Percentiles rank a stretch among this genome's conserved stretches.
These are phyloP conservation scores for Dendrobium catenatum DNA, from an alignment of 106 monocot species.

Conservation along the genomic window DNA sequence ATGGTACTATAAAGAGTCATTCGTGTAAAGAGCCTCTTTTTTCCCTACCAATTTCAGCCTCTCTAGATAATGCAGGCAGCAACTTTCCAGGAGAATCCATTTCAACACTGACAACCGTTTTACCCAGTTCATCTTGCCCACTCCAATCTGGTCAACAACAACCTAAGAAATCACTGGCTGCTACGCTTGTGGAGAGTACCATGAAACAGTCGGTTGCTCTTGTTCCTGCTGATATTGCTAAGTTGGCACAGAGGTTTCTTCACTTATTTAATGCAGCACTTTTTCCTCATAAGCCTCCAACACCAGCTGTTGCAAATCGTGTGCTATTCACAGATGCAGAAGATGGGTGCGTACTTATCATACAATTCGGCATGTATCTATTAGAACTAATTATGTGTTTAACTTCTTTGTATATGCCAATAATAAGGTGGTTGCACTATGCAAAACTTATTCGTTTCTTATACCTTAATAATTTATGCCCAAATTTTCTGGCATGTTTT, in stretches of 20 bases:
- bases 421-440: background rate
- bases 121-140: conserved; percentile 1
- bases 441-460: background rate
- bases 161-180: conserved; percentile 65
- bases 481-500: background rate
- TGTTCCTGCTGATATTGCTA: conserved; percentile 75
- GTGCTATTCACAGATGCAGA: conserved; percentile 93
- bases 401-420: conserved; percentile 1
- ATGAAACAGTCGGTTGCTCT: conserved; percentile 63
- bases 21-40: conserved; percentile 71
- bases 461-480: background rate
- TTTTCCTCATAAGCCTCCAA: conserved; percentile 86
- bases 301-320: conserved; percentile 56
- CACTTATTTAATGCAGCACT: conserved; percentile 62
- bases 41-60: conserved; percentile 17
- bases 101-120: conserved; percentile 6
- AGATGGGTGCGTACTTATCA: conserved; percentile 44
- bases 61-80: conserved; percentile 16
- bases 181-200: conserved; percentile 61
- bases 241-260: conserved; percentile 50
- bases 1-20: conserved; percentile 28
- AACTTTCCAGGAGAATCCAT: conserved; percentile 12
- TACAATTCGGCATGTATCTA: background rate
- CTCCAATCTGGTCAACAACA: conserved; percentile 17
- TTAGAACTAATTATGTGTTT: background rate